Base-by-base conservation (phyloP, 805 yeast genomes). In the Saccharomycopsis guyanensis region DNA sequence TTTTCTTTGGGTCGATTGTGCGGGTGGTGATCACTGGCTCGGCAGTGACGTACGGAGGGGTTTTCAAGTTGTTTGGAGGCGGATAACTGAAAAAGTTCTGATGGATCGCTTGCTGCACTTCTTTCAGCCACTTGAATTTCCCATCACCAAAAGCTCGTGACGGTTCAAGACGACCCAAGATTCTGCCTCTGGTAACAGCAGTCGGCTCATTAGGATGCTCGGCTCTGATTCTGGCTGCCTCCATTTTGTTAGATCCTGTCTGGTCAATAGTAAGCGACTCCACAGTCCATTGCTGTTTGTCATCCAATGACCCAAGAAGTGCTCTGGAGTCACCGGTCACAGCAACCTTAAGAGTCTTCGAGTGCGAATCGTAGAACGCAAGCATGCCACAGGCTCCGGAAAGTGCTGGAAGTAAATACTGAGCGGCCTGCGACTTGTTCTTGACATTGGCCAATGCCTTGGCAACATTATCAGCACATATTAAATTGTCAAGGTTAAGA, bases 41-140 rank as follows among this genome's bases (percentile, higher is more conserved):
- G 0, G 98, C 97, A 1, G 98, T 93, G 32, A 93, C 97, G 62
- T 93, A 93, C 0, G 98, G 98, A 2, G 98, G 98, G 1, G 96
- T 82, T 50, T 79, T 70, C 50, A 86, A 72, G 55, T 78, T 75
- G 43, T 76, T 75, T 27, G 94, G 94, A 37, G 69, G 68, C 20
- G 85, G 75, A 59, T 91, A 75, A 31, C 96, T 94, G 60, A 91
- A 89, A 55, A 88, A 81, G 56, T 80, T 80, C 51, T 81, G 73
- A 55, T 86, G 81, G 20, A 85, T 72, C 48, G 72, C 66, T 40
- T 82, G 82, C 57, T 94, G 97, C 47, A 86, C 73, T 19, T 80
- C 78, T 32, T 71, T 69, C 27, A 88, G 77, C 71, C 95, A 74
- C 60, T 93, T 93, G 61, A 87, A 93, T 51, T 96, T 75, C 49